Base-by-base conservation (phyloP, 495 filamentous ascomycete species). In the Daldinia decipiens region DNA sequence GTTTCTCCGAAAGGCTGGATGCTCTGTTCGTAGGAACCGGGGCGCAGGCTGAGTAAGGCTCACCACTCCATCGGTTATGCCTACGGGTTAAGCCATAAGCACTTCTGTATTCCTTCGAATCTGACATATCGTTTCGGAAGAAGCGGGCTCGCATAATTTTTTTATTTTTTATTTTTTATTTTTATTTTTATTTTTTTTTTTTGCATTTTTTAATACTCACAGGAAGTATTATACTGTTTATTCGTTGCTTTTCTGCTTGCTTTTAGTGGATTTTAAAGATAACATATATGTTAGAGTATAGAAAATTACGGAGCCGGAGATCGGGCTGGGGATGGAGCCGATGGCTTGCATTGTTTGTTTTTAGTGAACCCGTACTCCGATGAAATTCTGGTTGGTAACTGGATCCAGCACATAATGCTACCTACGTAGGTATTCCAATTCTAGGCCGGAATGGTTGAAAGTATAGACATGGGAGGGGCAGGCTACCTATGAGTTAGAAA, bases 41-140 rank as follows among this genome's bases (percentile, higher is more conserved):
- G 57, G 27, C 17, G 9, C n/a, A 21, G n/a, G 65, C 66, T 63
- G 66, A 69, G 66, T 69, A 47, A 53, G 24, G 24, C 4, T 34
- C 34, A 38, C 29, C 19, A 51, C 29, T 62, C 17, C 52, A 50
- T 59, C 60, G 19, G 43, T 21, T 32, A 47, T 31, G 43, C 29
- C 11, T 36, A 6, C 39, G 27, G 24, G 63, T 13, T 54, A 27
- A 32, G 27, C 13, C 1, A 31, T 53, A 64, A n/a, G 15, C 31
- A 38, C 54, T 13, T 17, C 17, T 3, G 17, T 58, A 32, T 39
- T 34, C 43, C 54, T 27, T 39, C 39, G 24, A 59, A 32, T 19
- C 9, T 38, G 29, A 54, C 12, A 24, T 38, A 45, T 19, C 31
- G 53, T n/a, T 59, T 29, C 54, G 31, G 43, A 38, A 59, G 27